Evolutionary conservation across 1,284 basidiomycete species (phyloP).

Genomic region (Thecaphora thlaspeos): DNA sequence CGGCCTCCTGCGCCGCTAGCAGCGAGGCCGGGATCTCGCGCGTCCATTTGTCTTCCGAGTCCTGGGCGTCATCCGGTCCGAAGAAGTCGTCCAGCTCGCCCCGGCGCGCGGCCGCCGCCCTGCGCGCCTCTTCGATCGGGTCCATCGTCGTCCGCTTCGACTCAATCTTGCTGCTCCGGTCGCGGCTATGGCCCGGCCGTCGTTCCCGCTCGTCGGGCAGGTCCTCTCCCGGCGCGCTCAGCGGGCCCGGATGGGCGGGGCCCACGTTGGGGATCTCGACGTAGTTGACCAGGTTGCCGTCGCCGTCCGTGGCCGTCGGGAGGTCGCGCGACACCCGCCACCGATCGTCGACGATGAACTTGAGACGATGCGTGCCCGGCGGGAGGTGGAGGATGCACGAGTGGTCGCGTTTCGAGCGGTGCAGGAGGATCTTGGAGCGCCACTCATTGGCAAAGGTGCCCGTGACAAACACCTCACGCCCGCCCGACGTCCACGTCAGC

Average conservation of each 20-base stretch:
- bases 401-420: conserved; percentile 43
- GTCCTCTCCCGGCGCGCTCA: conserved; percentile 50
- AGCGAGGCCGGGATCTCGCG: conserved; percentile 57
- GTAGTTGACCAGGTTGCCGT: conserved; percentile 93
- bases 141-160: conserved; percentile 40
- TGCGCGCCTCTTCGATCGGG: conserved; percentile 37
- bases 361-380: conserved; percentile 91
- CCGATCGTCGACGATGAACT: conserved; percentile 91
- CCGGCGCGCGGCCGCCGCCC: conserved; percentile 29
- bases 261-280: conserved; percentile 54
- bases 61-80: conserved; percentile 37
- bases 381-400: conserved; percentile 59
- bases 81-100: conserved; percentile 50
- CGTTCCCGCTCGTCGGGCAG: conserved; percentile 19
- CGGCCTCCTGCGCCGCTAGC: conserved; percentile 52
- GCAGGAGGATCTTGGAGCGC: conserved; percentile 60
- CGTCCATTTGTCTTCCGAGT: conserved; percentile 55
- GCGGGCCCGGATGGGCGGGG: conserved; percentile 46
- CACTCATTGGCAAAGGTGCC: conserved; percentile 66
- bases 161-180: conserved; percentile 31
- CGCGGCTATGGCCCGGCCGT: neutral
- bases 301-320: conserved; percentile 88
- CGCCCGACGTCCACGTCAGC: conserved; percentile 48
- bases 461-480: conserved; percentile 62
- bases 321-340: conserved; percentile 75